Conservation (phyloP, 2,329 filamentous ascomycete genomes). For the Fusarium sp. region DNA sequence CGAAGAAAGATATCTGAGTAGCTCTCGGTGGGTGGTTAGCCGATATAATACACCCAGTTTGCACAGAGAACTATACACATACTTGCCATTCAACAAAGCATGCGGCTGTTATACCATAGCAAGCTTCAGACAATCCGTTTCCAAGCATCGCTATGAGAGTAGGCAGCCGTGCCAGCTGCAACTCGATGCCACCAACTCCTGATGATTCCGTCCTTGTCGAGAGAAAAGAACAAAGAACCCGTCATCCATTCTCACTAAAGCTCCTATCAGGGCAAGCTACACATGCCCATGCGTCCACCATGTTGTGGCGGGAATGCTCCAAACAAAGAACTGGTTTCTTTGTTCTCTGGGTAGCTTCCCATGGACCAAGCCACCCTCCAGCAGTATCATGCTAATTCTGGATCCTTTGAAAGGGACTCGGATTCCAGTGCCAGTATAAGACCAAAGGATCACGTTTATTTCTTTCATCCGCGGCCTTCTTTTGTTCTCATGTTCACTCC, state of each 20-base stretch:
- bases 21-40: neutral
- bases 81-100: neutral
- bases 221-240: slow-evolving; percentile 14
- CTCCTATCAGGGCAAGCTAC: neutral
- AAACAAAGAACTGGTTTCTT: slow-evolving; percentile 38
- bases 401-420: neutral
- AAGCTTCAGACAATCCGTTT: neutral
- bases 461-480: neutral
- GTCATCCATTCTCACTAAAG: neutral
- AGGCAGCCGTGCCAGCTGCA: neutral
- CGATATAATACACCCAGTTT: neutral
- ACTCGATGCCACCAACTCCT: neutral
- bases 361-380: neutral
- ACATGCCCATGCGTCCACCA: slow-evolving; percentile 24
- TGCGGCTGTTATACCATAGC: no score
- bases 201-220: neutral
- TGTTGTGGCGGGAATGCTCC: neutral
- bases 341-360: slow-evolving; percentile 32
- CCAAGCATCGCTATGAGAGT: neutral
- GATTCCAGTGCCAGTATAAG: neutral
- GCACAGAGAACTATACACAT: neutral
- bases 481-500: slow-evolving; percentile 5
- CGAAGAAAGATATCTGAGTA: neutral
- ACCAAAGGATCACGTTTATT: neutral
- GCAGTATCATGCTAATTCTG: neutral